phyloP scores from a whole-genome alignment of 2,329 filamentous ascomycete genomes.

The Huntiella omanensis region DNA sequence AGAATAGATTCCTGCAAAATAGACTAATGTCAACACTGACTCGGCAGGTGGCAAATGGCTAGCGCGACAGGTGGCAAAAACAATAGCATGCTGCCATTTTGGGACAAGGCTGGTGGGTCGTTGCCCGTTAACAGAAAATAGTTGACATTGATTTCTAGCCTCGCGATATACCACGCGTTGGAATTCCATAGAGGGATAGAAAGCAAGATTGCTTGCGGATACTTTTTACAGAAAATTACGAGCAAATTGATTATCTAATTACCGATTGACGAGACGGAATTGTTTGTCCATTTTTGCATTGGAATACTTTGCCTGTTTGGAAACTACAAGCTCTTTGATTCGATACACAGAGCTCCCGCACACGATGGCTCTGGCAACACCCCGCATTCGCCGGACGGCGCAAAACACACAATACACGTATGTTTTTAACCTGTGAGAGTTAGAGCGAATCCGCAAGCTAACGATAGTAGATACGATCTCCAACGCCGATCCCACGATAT shows the following conservation, averaged over 20 bases:
- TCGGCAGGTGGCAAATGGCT: background rate
- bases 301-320: background rate
- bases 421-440: conserved; percentile 11
- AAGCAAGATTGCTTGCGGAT: too few species aligned
- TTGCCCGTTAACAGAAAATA: conserved; percentile 2
- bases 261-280: background rate
- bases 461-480: conserved; percentile 34
- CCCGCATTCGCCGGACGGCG: conserved; percentile 27
- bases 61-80: background rate
- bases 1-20: too few species aligned
- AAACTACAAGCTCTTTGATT: background rate
- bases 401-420: conserved; percentile 32
- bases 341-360: conserved; percentile 3
- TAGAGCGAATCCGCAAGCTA: conserved; percentile 10
- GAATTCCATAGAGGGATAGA: too few species aligned
- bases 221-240: too few species aligned
- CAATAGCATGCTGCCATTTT: background rate
- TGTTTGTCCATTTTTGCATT: background rate
- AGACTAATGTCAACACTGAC: too few species aligned
- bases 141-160: background rate
- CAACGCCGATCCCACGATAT: conserved; percentile 38
- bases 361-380: conserved; percentile 19
- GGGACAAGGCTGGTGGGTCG: conserved; percentile 1
- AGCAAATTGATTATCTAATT: too few species aligned
- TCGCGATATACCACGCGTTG: background rate